Base-by-base conservation (phyloP, 1,284 basidiomycete species). In the Ustilago shanxiensis region DNA sequence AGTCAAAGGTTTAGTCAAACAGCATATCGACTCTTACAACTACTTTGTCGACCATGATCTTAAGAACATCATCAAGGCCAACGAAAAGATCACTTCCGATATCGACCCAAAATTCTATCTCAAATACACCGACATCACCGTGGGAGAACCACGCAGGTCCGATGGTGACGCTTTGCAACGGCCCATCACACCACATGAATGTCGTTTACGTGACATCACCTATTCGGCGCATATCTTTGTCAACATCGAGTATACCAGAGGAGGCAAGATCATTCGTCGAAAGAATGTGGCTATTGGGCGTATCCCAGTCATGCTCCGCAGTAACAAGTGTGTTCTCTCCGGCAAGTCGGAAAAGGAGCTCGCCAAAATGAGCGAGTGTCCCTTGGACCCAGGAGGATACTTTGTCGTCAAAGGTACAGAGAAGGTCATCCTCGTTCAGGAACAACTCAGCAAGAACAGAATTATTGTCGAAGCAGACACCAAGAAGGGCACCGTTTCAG, bases 21-120 rank as follows among this genome's bases (percentile, higher is more conserved):
- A 99, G 86, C 97, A 99, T 86, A 94, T 99, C 81, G 98, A 99
- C 87, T 98, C 95, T 10, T 99, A 97, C 91, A 99, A 99, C 88
- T 97, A 98, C 87, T 99, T 99, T 86, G 94, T 99, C 82, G 93
- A 99, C 83, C 92, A 93, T 41, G 84, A 83, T 58, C 80, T 85
- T 62, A 96, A 95, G 87, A 96, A 96, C 81, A 98, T 99, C 82
- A 91, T 87, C 62, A 81, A 83, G 57, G 80, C 80, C 29, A 84
- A 84, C 67, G 81, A 84, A 58, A 79, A 79, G 53, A 80, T 83
- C 72, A 85, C 83, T n/a, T 98, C 95, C 4, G 97, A 99, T 81
- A 94, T 98, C 78, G 95, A 99, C 87, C 97, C 96, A 10, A 91
- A 93, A 53, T 98, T 98, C 87, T 98, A 93, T 92, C 91, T 99